Conservation (phyloP, 2,329 filamentous ascomycete genomes). For the Nectriaceae sp. region DNA sequence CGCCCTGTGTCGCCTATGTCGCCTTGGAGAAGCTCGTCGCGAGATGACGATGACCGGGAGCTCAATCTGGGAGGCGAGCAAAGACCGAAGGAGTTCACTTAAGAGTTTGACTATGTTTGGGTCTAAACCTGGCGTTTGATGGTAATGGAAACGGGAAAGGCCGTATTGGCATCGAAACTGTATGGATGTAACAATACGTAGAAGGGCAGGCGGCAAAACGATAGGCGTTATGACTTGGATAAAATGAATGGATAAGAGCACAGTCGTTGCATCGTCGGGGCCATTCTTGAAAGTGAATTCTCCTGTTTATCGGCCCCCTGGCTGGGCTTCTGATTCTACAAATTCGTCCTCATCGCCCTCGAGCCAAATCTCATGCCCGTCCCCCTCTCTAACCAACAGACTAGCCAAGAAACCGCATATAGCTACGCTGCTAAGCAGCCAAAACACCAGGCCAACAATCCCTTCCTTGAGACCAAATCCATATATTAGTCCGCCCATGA, state of each 20-base stretch:
- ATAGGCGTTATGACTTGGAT: background rate
- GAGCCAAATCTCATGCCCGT: conserved; percentile 66
- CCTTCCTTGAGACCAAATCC: conserved; percentile 59
- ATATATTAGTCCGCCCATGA: conserved; percentile 62
- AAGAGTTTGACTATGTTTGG: conserved; percentile 1
- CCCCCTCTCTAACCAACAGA: conserved; percentile 58
- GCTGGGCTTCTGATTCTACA: background rate
- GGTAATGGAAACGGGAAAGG: background rate
- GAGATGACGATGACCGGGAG: conserved; percentile 33
- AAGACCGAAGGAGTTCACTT: conserved; percentile 36
- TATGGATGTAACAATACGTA: background rate
- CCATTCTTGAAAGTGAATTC: background rate
- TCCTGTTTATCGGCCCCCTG: background rate
- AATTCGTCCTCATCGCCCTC: conserved; percentile 57
- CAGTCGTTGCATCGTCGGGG: background rate
- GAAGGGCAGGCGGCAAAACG: background rate
- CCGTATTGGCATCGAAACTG: conserved; percentile 1
- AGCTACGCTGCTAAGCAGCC: conserved; percentile 54
- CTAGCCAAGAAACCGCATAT: conserved; percentile 52
- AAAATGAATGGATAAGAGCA: background rate
- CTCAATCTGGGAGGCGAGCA: conserved; percentile 33
- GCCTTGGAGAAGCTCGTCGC: conserved; percentile 26
- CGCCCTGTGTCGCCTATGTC: conserved; percentile 29
- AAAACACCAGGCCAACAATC: conserved; percentile 60
- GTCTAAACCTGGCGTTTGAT: conserved; percentile 23